Evolutionary conservation across 179 eudicot genomes (phyloP).

Genomic region (Drosera spatulata): DNA sequence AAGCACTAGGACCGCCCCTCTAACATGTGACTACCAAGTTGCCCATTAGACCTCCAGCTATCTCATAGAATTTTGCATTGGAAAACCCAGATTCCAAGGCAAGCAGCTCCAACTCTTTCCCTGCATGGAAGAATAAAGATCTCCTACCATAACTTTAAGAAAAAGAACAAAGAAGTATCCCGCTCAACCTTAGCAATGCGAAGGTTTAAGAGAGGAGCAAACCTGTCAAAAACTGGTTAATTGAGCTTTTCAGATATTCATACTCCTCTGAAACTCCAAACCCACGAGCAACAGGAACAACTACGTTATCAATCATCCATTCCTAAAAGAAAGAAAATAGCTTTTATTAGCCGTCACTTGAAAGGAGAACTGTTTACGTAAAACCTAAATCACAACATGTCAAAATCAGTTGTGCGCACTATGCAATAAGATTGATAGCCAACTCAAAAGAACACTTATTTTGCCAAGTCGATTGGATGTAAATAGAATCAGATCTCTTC

Average conservation of each 20-base stretch:
- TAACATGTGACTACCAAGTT: conserved; percentile 65
- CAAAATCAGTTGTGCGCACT: no score
- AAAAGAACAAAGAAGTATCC: neutral
- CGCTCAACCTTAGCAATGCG: conserved; percentile 1
- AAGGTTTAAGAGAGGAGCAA: neutral
- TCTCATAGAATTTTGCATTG: conserved; percentile 56
- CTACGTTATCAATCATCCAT: conserved; percentile 75
- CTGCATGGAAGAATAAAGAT: conserved; percentile 23
- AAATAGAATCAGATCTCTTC: no score
- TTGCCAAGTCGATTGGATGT: no score
- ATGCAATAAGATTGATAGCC: no score
- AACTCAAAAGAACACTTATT: no score
- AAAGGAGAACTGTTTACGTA: no score
- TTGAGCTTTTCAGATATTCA: conserved; percentile 72
- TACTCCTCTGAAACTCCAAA: conserved; percentile 76
- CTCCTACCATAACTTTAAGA: neutral
- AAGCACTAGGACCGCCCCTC: neutral
- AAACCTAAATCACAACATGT: no score
- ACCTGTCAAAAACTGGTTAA: conserved; percentile 73
- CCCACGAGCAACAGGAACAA: conserved; percentile 65
- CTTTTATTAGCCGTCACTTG: no score
- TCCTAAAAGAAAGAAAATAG: conserved; percentile 30
- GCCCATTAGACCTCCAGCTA: conserved; percentile 79
- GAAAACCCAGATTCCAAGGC: conserved; percentile 57
- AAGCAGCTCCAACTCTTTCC: conserved; percentile 65